These are phyloP conservation scores for Neurospora africana DNA, from an alignment of 495 filamentous ascomycete genomes.

Conservation along the genomic window DNA sequence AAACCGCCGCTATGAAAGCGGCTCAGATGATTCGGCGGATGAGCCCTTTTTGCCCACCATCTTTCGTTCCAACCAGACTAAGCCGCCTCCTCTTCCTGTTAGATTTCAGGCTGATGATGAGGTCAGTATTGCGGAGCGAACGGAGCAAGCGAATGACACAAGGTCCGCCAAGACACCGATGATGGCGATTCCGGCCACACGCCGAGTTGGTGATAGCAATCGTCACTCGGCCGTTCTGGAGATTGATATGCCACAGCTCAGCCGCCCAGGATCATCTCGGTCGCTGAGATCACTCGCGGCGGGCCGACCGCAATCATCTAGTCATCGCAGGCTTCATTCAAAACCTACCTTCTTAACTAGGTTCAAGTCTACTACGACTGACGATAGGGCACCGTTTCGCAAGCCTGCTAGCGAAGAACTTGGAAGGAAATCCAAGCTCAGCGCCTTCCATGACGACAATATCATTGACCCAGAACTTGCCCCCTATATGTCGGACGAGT, in stretches of 20 bases:
- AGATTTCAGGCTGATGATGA: conserved; percentile 25
- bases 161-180: conserved; percentile 44
- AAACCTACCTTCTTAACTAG: conserved; percentile 68
- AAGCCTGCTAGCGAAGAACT: conserved; percentile 57
- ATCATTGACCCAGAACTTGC: conserved; percentile 96
- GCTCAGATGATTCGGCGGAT: conserved; percentile 74
- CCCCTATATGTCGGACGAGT: conserved; percentile 90
- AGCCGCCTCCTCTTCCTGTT: conserved; percentile 16
- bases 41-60: conserved; percentile 45
- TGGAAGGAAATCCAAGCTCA: conserved; percentile 51
- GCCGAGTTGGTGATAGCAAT: conserved; percentile 73
- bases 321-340: conserved; percentile 76
- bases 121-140: conserved; percentile 29
- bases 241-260: conserved; percentile 60
- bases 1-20: conserved; percentile 75
- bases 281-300: conserved; percentile 73
- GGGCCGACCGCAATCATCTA: conserved; percentile 59
- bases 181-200: conserved; percentile 84
- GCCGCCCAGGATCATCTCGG: conserved; percentile 78
- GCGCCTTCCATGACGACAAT: conserved; percentile 93
- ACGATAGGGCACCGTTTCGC: conserved; percentile 83
- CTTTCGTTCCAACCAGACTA: conserved; percentile 41
- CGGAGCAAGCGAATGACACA: conserved; percentile 30
- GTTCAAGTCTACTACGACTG: conserved; percentile 33
- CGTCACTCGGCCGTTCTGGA: conserved; percentile 82